Base-by-base conservation (phyloP, 23 red algal genomes). In the Gracilaria domingensis region DNA sequence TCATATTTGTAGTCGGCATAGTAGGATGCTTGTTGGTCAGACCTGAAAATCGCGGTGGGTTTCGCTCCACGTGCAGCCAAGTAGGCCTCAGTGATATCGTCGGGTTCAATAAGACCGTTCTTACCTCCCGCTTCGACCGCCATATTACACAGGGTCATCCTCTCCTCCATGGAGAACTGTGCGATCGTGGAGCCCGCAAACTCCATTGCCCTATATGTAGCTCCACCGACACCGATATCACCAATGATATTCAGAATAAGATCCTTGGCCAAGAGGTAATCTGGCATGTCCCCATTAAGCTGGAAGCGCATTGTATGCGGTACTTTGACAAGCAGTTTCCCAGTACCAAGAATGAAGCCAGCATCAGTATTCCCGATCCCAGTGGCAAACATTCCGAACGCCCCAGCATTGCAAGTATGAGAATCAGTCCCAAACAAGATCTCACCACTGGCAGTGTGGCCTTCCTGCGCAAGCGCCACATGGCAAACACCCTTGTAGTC, bases 401-500 rank as follows among this genome's bases (percentile, higher is more conserved):
- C 97, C 12, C 97, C 97, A 0, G 97, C 97, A 79, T 95, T 98
- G 61, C 97, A 98, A 13, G 97, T 98, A 79, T 98, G 97, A 20
- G 93, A 96, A 80, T 98, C 97, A 3, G 97, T 98, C 8, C 97
- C 97, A 77, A 98, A 98, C 61, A 98, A 65, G 18, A 98, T 88
- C 84, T 98, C 97, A 48, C 97, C 97, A 55, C 93, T 87, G 4
- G 93, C 64, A 29, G 93, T 93, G 77, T 98, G 97, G 13, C 97
- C 97, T 58, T 98, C 97, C 79, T 98, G 97, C 5, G 97, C 97
- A 23, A 98, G 84, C 5, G 97, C 97, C 28, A 98, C 85, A 58
- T 98, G 97, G 67, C 97, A 98, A 17, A 98, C 97, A 17, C 97
- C 97, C 70, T 98, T 98, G 75, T 98, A 98, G 70, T 98, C 93